Percentiles rank a stretch among this genome's conserved stretches.
Evolutionary conservation across 129 eudicot genomes (phyloP).

Genomic region (carrot (Daucus carota)): DH1_v3.0 NC_030388.2:29021001-29021500

Average conservation of each 20-base stretch:
- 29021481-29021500: too few species aligned
- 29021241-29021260: constrained; percentile 8
- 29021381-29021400: constrained; percentile 7
- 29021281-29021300: neutral
- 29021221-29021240: neutral
- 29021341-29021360: constrained; percentile 5
- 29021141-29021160: too few species aligned
- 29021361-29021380: neutral
- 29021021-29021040: constrained; percentile 2
- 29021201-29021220: neutral
- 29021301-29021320: constrained; percentile 11
- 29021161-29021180: constrained; percentile 7
- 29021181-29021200: constrained; percentile 9
- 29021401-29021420: constrained; percentile 13
- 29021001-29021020: constrained; percentile 5
- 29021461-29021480: too few species aligned
- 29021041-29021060: constrained; percentile 12
- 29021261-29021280: constrained; percentile 11
- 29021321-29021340: constrained; percentile 2
- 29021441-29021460: too few species aligned
- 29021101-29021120: too few species aligned
- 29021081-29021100: constrained; percentile 8
- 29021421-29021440: too few species aligned
- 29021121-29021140: constrained; percentile 9
- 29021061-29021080: constrained; percentile 18